Percentiles rank a stretch among this genome's conserved stretches.
Evolutionary conservation across 352 stramenopile species (phyloP).

Genomic region (Blastocystis sp.): DNA sequence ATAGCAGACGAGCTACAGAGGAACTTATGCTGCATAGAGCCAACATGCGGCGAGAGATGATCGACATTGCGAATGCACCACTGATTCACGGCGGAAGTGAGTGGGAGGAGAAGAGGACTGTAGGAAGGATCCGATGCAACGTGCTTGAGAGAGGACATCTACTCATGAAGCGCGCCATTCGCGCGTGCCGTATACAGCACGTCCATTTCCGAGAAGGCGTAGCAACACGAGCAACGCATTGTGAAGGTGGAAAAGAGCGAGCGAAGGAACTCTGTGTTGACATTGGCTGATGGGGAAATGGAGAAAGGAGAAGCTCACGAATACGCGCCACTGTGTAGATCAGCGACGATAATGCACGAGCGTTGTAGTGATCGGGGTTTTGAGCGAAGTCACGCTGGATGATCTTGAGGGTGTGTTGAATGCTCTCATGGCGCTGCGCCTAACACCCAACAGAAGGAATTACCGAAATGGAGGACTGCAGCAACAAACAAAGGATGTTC

Average conservation of each 20-base stretch:
- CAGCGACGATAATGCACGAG: constrained; percentile 22
- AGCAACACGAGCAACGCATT: neutral
- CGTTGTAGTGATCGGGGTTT: constrained; percentile 46
- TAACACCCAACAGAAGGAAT: neutral
- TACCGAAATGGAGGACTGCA: neutral
- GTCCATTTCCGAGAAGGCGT: constrained; percentile 7
- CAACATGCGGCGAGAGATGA: constrained; percentile 8
- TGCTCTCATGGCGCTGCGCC: neutral
- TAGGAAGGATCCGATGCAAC: neutral
- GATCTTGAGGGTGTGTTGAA: neutral
- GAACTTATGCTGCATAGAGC: neutral
- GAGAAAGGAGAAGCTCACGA: neutral
- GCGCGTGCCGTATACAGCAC: neutral
- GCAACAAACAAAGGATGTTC: constrained; percentile 49
- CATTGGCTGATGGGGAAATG: neutral
- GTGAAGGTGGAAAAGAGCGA: neutral
- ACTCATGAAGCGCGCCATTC: neutral
- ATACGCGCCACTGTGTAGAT: constrained; percentile 26
- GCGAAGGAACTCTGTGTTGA: neutral
- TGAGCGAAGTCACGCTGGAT: constrained; percentile 31
- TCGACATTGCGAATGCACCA: constrained; percentile 5
- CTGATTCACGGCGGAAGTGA: neutral
- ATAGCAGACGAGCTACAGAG: constrained; percentile 9
- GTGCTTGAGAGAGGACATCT: constrained; percentile 44
- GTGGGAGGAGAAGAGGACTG: neutral